A percentile compares a stretch with the other conserved stretches of the same genome.
These are phyloP conservation scores for Tieghemostelium lacteum DNA, from an alignment of 78 protist species.

Conservation along the genomic window DNA sequence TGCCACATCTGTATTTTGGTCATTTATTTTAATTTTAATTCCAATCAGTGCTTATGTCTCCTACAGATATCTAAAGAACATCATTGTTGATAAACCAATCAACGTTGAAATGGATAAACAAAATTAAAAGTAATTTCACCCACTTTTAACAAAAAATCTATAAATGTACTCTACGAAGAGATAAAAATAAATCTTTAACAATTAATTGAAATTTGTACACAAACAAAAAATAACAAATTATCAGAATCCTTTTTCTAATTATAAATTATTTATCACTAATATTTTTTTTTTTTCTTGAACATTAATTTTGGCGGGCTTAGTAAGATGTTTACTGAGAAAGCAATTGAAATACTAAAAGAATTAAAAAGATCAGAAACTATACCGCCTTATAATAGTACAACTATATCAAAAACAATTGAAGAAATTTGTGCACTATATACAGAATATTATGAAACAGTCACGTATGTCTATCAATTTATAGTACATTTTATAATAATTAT, in stretches of 20 bases:
- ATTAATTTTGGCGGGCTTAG: not conserved
- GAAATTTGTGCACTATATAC: slow-evolving; percentile 40
- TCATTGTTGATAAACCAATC: not conserved
- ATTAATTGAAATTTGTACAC: no score
- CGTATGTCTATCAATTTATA: slow-evolving; percentile 7
- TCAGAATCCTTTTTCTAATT: not conserved
- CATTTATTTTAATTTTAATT: slow-evolving; percentile 16
- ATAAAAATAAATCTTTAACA: no score
- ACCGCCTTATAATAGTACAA: slow-evolving; percentile 40
- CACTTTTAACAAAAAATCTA: no score
- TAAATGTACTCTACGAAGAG: no score
- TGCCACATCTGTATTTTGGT: slow-evolving; percentile 27
- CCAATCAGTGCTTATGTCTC: slow-evolving; percentile 1
- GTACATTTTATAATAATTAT: not conserved
- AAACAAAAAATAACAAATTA: no score
- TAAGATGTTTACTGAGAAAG: slow-evolving; percentile 58
- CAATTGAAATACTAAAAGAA: slow-evolving; percentile 45
- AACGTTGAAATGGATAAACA: slow-evolving; percentile 5
- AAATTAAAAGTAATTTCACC: not conserved
- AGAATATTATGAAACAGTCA: slow-evolving; percentile 3
- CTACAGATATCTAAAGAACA: not conserved
- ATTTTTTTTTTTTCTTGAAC: not conserved
- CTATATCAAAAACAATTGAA: slow-evolving; percentile 26
- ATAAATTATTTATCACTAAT: not conserved
- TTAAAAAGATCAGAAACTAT: slow-evolving; percentile 25